A percentile compares a stretch with the other conserved stretches of the same genome.
Conservation (phyloP, 2,329 filamentous ascomycete genomes). For the Aureobasidium sp. region DNA sequence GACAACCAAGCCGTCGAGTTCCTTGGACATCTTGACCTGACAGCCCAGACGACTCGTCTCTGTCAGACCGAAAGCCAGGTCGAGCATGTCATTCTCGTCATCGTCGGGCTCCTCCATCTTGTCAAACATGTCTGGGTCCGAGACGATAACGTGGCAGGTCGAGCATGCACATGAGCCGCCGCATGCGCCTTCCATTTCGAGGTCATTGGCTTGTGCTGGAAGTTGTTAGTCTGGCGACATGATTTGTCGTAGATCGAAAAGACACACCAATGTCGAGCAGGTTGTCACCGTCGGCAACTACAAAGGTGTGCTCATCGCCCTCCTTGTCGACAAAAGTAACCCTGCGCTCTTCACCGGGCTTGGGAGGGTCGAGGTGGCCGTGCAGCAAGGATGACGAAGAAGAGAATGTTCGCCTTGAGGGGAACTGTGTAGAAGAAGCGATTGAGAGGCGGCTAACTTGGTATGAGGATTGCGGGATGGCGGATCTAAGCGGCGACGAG, state of each 20-base stretch:
- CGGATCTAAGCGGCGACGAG: constrained; percentile 14
- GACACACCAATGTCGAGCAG: constrained; percentile 69
- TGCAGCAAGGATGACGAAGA: constrained; percentile 56
- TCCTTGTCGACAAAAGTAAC: constrained; percentile 95
- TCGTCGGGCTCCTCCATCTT: constrained; percentile 41
- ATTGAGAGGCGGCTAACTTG: neutral
- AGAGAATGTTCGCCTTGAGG: constrained; percentile 52
- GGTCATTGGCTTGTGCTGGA: constrained; percentile 72
- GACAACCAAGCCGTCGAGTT: constrained; percentile 79
- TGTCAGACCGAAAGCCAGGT: constrained; percentile 81
- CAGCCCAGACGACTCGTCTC: constrained; percentile 81
- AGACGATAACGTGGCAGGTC: constrained; percentile 84
- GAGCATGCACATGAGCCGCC: constrained; percentile 91
- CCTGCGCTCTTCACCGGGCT: constrained; percentile 87
- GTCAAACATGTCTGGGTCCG: constrained; percentile 54
- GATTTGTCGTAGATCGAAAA: neutral
- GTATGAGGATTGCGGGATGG: constrained; percentile 11
- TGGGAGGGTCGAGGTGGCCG: constrained; percentile 75
- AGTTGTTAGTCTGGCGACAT: neutral
- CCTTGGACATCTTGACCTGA: constrained; percentile 86
- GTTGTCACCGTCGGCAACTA: constrained; percentile 82
- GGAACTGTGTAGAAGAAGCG: neutral
- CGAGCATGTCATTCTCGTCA: constrained; percentile 74
- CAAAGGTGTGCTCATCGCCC: constrained; percentile 64
- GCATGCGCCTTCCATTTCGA: constrained; percentile 97